Evolutionary conservation across 768 basidiomycete genomes (phyloP).

Genomic region (Plicaturopsis crispa): DNA sequence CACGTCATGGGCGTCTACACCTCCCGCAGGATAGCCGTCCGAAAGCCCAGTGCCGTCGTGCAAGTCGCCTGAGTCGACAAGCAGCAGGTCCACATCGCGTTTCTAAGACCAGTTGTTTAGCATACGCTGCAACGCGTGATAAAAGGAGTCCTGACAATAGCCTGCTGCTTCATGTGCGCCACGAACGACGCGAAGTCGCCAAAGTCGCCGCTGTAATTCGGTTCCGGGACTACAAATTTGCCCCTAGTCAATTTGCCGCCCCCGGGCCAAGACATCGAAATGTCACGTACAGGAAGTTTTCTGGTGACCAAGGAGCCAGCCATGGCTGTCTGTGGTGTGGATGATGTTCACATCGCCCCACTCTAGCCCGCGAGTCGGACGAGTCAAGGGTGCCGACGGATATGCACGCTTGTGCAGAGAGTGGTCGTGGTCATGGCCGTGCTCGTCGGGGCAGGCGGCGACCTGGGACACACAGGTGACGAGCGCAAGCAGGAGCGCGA

Average conservation of each 20-base stretch:
- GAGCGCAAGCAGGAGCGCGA: background rate
- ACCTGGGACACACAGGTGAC: conserved; percentile 18
- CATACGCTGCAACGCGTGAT: background rate
- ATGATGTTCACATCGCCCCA: conserved; percentile 92
- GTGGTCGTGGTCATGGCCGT: conserved; percentile 26
- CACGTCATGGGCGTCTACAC: conserved; percentile 69
- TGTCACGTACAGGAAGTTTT: conserved; percentile 40
- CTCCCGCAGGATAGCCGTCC: conserved; percentile 66
- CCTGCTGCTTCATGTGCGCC: conserved; percentile 70
- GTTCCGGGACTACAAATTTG: background rate
- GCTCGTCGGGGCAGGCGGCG: conserved; percentile 17
- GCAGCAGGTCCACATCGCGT: conserved; percentile 73
- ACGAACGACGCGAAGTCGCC: conserved; percentile 91
- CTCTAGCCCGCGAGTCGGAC: conserved; percentile 58
- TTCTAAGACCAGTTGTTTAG: conserved; percentile 22
- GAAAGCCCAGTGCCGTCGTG: conserved; percentile 76
- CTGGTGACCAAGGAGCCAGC: conserved; percentile 82
- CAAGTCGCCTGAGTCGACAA: conserved; percentile 77
- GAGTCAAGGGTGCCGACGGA: conserved; percentile 35
- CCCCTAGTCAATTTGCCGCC: background rate
- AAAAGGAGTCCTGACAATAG: conserved; percentile 32
- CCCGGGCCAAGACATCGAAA: background rate
- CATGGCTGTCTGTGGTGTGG: conserved; percentile 80
- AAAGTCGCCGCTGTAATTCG: conserved; percentile 40
- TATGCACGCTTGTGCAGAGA: conserved; percentile 26